A percentile compares a stretch with the other conserved stretches of the same genome.
Evolutionary conservation across 202 grass and related monocot species (phyloP).

Genomic region (Bolboschoenoplectus hybrid): DNA sequence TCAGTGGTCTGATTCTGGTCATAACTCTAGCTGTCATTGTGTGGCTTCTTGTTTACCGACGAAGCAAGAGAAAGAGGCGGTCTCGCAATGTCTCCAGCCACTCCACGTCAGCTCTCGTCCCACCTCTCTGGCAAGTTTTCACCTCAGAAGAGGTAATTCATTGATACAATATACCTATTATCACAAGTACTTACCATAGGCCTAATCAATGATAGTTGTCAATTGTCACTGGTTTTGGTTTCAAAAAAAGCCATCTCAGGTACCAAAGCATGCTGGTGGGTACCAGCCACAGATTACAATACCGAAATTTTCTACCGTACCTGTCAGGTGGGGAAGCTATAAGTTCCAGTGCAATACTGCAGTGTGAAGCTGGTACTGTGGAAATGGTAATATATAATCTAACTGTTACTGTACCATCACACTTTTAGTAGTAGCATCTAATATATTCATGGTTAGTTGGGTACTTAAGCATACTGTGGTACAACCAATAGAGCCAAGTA

Average conservation of each 20-base stretch:
- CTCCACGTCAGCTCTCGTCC: conserved; percentile 71
- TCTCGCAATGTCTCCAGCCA: conserved; percentile 68
- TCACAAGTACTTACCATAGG: not conserved
- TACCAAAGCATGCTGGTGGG: not conserved
- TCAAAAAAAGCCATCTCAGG: not conserved
- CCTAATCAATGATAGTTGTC: conserved; percentile 5
- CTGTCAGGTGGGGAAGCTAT: not conserved
- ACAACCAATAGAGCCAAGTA: not conserved
- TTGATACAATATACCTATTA: conserved; percentile 19
- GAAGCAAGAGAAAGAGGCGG: conserved; percentile 87
- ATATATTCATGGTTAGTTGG: no score
- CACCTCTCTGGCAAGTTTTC: conserved; percentile 86
- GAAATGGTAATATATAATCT: not conserved
- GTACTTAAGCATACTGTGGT: no score
- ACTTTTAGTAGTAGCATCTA: not conserved
- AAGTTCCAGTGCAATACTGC: not conserved
- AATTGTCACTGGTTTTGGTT: not conserved
- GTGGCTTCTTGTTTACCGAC: conserved; percentile 84
- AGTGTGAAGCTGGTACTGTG: not conserved
- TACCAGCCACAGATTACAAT: not conserved
- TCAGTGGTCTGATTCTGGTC: conserved; percentile 82
- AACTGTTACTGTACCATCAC: not conserved
- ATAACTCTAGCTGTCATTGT: conserved; percentile 76
- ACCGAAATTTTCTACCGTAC: not conserved
- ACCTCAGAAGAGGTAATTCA: conserved; percentile 62